Conservation (phyloP, 2,329 filamentous ascomycete genomes). For the Ophiocordyceps robertsii region DNA sequence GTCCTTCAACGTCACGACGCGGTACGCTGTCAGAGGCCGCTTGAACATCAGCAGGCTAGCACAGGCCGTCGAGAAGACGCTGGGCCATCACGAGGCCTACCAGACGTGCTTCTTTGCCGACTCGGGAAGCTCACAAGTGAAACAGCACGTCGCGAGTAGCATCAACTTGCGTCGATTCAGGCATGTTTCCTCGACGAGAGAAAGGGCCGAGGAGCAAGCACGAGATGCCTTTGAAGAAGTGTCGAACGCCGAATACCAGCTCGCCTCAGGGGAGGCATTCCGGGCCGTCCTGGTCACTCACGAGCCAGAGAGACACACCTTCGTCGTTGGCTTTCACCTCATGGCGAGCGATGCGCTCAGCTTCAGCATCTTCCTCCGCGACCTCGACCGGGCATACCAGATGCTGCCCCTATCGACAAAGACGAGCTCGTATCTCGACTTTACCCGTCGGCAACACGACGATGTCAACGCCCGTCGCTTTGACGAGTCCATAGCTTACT, state of each 20-base stretch:
- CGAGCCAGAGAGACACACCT: slow-evolving; percentile 18
- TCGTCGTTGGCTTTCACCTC: slow-evolving; percentile 34
- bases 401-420: not conserved
- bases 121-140: not conserved
- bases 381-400: slow-evolving; percentile 30
- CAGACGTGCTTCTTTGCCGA: slow-evolving; percentile 9
- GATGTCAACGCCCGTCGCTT: not conserved
- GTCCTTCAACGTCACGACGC: slow-evolving; percentile 4
- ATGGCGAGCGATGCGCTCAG: slow-evolving; percentile 37
- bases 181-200: not conserved
- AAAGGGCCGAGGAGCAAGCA: slow-evolving; percentile 6
- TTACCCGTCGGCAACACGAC: slow-evolving; percentile 2
- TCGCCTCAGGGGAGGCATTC: slow-evolving; percentile 21
- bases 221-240: slow-evolving; percentile 14
- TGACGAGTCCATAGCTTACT: not conserved
- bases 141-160: slow-evolving; percentile 9
- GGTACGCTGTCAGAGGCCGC: slow-evolving; percentile 5
- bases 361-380: slow-evolving; percentile 26
- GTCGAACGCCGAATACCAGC: slow-evolving; percentile 18
- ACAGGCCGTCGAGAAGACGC: slow-evolving; percentile 5
- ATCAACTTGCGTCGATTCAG: slow-evolving; percentile 10
- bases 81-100: slow-evolving; percentile 9
- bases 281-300: slow-evolving; percentile 19
- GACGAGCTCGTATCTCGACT: not conserved
- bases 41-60: slow-evolving; percentile 6